Evolutionary conservation across 352 stramenopile species (phyloP).

Genomic region (Globisporangium nunn): DNA sequence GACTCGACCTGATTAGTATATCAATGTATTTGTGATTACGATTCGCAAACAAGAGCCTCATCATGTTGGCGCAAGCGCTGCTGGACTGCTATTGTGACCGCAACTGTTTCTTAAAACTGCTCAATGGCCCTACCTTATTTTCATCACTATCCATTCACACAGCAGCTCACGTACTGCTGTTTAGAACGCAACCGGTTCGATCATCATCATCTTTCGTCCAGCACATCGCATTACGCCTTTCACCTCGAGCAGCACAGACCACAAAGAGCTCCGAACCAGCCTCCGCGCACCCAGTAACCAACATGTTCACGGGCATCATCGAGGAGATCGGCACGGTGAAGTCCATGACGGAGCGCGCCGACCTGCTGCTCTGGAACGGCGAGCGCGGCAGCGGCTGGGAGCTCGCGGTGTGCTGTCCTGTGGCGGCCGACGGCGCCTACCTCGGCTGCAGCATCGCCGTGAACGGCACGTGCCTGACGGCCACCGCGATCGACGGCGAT

Average conservation of each 20-base stretch:
- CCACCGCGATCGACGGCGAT: conserved; percentile 85
- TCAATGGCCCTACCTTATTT: too few relatives aligned
- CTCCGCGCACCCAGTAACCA: neutral
- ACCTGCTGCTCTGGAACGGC: conserved; percentile 95
- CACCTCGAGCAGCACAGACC: neutral
- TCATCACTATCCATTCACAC: too few relatives aligned
- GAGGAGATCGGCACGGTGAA: conserved; percentile 97
- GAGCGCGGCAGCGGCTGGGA: conserved; percentile 84
- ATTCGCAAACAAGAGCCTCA: neutral
- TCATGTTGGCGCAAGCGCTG: neutral
- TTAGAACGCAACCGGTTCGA: too few relatives aligned
- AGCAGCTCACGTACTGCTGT: too few relatives aligned
- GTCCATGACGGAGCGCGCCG: conserved; percentile 84
- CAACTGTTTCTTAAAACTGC: too few relatives aligned
- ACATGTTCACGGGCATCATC: conserved; percentile 98
- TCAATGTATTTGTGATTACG: neutral
- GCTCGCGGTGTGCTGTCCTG: conserved; percentile 71
- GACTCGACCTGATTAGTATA: neutral
- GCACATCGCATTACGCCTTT: neutral
- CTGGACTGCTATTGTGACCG: too few relatives aligned
- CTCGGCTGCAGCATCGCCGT: conserved; percentile 95
- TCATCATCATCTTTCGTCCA: too few relatives aligned
- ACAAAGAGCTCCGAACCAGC: too few relatives aligned
- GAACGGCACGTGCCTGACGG: conserved; percentile 97
- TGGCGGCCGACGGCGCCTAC: conserved; percentile 85